Conservation (phyloP, 441 rosid genomes). For the Aleurites moluccanus region DNA sequence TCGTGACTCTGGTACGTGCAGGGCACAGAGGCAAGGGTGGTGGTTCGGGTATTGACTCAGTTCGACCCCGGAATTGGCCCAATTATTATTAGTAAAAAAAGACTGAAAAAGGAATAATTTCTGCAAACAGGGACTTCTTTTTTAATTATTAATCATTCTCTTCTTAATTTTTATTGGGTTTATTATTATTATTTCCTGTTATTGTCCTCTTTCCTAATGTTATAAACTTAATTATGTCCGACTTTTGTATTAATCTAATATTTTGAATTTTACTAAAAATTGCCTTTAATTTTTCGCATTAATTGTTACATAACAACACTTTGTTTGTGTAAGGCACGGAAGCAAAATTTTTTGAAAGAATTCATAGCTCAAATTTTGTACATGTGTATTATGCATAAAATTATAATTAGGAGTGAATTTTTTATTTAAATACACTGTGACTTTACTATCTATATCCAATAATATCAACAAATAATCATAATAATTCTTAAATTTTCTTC, state of each 20-base stretch:
- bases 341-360: too few relatives aligned
- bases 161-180: not conserved
- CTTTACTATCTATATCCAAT: too few relatives aligned
- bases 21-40: conserved; percentile 48
- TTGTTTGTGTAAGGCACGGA: too few relatives aligned
- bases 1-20: not conserved
- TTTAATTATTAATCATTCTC: not conserved
- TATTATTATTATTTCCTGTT: not conserved
- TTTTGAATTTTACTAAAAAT: not conserved
- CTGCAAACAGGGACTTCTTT: not conserved
- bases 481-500: too few relatives aligned
- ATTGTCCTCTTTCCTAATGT: not conserved
- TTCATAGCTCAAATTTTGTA: too few relatives aligned
- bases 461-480: too few relatives aligned
- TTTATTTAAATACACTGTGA: too few relatives aligned
- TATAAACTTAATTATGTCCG: not conserved
- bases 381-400: too few relatives aligned
- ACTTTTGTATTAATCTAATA: not conserved
- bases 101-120: not conserved
- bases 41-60: conserved; percentile 99
- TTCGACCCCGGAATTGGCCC: conserved; percentile 45
- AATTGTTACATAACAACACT: not conserved
- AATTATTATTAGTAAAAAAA: not conserved
- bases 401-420: too few relatives aligned
- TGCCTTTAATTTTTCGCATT: too few relatives aligned